Percentiles rank a stretch among this genome's conserved stretches.
Evolutionary conservation across 352 stramenopile genomes (phyloP).

Genomic region (Globisporangium orthogonon): DNA sequence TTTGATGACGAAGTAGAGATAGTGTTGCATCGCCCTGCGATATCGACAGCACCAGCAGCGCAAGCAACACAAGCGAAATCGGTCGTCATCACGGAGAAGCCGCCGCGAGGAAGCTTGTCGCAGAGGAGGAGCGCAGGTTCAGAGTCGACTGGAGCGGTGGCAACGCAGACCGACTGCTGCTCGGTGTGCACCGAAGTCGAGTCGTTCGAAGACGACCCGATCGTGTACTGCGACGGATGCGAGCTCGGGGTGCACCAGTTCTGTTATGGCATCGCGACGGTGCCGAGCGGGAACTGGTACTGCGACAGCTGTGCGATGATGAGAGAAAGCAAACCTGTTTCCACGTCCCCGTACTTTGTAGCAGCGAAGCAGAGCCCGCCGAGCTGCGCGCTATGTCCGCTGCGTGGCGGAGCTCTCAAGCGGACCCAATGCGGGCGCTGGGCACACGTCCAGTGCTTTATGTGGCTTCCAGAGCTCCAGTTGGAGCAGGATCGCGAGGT

Average conservation of each 20-base stretch:
- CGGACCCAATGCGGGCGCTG: conserved; percentile 54
- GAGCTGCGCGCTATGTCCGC: conserved; percentile 59
- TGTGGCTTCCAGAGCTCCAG: conserved; percentile 78
- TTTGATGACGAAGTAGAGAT: conserved; percentile 6
- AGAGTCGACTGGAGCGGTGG: not conserved
- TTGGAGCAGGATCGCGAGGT: conserved; percentile 27
- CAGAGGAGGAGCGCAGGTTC: not conserved
- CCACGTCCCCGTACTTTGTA: not conserved
- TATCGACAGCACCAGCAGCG: not conserved
- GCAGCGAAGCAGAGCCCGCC: not conserved
- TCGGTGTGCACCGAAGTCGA: conserved; percentile 76
- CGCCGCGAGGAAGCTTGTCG: not conserved
- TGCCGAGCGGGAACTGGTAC: conserved; percentile 80
- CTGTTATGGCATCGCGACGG: conserved; percentile 73
- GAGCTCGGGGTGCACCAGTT: conserved; percentile 85
- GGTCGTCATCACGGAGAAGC: not conserved
- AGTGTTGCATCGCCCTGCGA: not conserved
- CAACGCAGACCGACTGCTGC: conserved; percentile 30
- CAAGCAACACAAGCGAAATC: not conserved
- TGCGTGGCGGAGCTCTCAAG: conserved; percentile 58
- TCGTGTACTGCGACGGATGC: conserved; percentile 89
- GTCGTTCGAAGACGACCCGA: conserved; percentile 84
- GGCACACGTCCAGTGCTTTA: conserved; percentile 82
- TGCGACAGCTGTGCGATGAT: conserved; percentile 51
- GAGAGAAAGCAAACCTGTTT: not conserved